Evolutionary conservation across 1,284 basidiomycete species (phyloP), one percentile per base, ranked within the genome.

Genomic region (Nidula niveotomentosa): DNA sequence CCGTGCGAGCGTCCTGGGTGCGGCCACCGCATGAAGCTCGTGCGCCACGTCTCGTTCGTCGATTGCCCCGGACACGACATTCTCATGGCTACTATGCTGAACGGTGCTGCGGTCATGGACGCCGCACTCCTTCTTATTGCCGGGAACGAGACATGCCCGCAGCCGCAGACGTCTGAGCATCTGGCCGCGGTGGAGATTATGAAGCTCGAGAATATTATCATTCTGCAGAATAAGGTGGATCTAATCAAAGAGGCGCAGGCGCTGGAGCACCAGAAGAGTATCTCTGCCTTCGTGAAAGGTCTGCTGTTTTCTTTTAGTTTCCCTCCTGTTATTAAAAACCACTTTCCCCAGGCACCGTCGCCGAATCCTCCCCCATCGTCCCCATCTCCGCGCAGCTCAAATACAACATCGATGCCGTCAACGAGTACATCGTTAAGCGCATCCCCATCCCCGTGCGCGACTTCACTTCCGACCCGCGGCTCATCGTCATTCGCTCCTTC

Each of bases 361-460:
- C 97, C 51, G 93, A 97, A 73, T 87, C 89, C 23, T 98, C 97
- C 7, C 96, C 97, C 52, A 98, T 99, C 72, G 93, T 99, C 49
- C 96, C 96, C 57, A 98, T 99, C 69, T 99, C 96, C 41, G 96
- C 96, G 4, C 97, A 99, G 75, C 80, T 99, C 57, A 94, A 94
- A 76, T 99, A 98, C 83, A 99, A 99, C 80, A 98, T 99, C 66
- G 96, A 98, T 68, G 96, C 96, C n/a, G 96, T 99, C 51, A 97
- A 97, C 77, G 95, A 98, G 69, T 98, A 98, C 78, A 96, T 99
- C 70, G 94, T 96, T 64, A 96, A 94, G 73, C 88, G 92, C 56
- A 98, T 99, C 64, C 94, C 96, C 8, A 91, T 98, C 48, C 96
- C 96, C 41, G 77, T 90, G 39, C 92, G 96, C 59, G 91, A 99